Evolutionary conservation across 2,329 filamentous ascomycete species (phyloP).

Genomic region (Xylaria sp.): DNA sequence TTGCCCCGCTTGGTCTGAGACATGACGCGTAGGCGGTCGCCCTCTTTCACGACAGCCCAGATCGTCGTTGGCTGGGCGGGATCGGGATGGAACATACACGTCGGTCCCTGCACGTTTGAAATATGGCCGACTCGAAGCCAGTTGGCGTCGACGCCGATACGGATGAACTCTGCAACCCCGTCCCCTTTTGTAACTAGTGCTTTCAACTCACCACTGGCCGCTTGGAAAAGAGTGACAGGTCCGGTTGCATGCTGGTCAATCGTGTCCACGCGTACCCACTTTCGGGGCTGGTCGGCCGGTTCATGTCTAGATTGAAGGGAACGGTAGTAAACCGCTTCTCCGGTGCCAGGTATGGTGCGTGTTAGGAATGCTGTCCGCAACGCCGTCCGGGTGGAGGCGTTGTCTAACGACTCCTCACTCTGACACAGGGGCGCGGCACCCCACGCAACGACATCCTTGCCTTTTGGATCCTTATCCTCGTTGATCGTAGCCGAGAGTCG

Average conservation of each 20-base stretch:
- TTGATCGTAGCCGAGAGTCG: slow-evolving; percentile 6
- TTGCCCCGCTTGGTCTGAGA: neutral
- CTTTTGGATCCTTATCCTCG: neutral
- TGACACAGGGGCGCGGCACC: slow-evolving; percentile 16
- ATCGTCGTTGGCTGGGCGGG: neutral
- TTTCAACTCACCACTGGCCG: neutral
- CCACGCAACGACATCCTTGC: slow-evolving; percentile 3
- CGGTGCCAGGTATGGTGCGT: no score
- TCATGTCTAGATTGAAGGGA: neutral
- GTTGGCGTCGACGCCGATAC: neutral
- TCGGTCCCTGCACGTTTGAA: neutral
- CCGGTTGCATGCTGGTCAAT: slow-evolving; percentile 6
- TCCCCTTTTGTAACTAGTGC: slow-evolving; percentile 1
- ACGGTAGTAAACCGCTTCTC: slow-evolving; percentile 15
- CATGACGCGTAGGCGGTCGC: neutral
- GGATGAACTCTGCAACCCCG: slow-evolving; percentile 2
- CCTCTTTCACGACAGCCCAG: neutral
- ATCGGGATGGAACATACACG: slow-evolving; percentile 4
- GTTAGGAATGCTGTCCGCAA: slow-evolving; percentile 15
- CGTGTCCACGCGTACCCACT: neutral
- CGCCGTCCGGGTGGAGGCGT: neutral
- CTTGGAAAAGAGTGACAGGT: slow-evolving; percentile 12
- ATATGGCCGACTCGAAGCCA: slow-evolving; percentile 1
- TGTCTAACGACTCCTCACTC: neutral
- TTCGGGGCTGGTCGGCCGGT: neutral